These are phyloP conservation scores for Lentinula aciculospora DNA, from an alignment of 768 basidiomycete genomes.

Conservation along the genomic window DNA sequence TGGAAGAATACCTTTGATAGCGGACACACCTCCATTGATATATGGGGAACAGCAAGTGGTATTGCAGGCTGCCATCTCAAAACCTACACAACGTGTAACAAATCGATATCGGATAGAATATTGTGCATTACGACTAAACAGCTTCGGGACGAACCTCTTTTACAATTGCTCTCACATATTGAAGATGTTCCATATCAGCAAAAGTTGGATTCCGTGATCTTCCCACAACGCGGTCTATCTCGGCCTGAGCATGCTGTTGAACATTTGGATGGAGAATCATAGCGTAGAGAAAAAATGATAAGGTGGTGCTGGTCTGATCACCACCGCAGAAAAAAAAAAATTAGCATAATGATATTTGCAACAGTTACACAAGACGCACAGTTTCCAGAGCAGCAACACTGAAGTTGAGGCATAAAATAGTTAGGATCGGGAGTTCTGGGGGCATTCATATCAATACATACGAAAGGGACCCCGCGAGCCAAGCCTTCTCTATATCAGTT, in stretches of 20 bases:
- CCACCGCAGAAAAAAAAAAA: background rate
- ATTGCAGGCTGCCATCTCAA: slow-evolving; percentile 1
- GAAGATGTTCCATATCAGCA: slow-evolving; percentile 2
- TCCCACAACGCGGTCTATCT: slow-evolving; percentile 4
- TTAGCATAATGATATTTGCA: background rate
- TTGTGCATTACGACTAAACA: background rate
- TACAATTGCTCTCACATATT: background rate
- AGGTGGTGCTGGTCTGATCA: background rate
- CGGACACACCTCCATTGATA: background rate
- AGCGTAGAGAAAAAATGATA: background rate
- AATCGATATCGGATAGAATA: background rate
- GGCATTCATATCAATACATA: background rate
- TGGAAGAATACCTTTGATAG: background rate
- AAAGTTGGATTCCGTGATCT: slow-evolving; percentile 1
- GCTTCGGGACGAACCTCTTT: background rate
- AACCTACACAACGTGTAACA: background rate
- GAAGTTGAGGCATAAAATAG: background rate
- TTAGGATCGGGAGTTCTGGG: background rate
- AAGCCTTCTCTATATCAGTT: background rate
- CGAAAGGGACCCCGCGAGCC: background rate
- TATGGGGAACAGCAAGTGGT: background rate
- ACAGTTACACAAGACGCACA: background rate
- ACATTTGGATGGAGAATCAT: slow-evolving; percentile 2
- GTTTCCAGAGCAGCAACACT: background rate
- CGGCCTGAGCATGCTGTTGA: background rate